Percentiles rank a stretch among this genome's conserved stretches.
Evolutionary conservation across 2,329 filamentous ascomycete genomes (phyloP).

Genomic region (Bipolaris bicolor): DNA sequence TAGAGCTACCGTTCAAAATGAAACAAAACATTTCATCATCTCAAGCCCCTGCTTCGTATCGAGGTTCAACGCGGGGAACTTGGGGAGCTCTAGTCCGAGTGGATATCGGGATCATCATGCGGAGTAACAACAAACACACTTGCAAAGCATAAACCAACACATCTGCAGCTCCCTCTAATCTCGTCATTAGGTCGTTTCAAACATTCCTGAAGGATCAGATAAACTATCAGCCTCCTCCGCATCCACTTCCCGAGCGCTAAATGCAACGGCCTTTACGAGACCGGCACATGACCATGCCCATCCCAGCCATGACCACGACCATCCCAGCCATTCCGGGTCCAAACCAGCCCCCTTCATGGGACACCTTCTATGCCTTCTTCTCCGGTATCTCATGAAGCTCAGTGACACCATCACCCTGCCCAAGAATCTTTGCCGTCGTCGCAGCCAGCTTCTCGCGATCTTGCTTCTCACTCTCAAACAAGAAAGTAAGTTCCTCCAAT

Average conservation of each 20-base stretch:
- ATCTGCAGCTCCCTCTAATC: neutral
- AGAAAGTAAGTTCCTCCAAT: conserved; percentile 43
- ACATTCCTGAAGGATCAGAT: conserved; percentile 3
- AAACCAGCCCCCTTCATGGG: neutral
- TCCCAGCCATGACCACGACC: neutral
- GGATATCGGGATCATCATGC: too few relatives aligned
- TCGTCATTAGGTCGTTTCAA: conserved; percentile 1
- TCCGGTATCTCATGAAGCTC: conserved; percentile 35
- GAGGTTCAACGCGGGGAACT: too few relatives aligned
- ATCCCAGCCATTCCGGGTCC: neutral
- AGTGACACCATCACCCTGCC: conserved; percentile 23
- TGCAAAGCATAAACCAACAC: neutral
- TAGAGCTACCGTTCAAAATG: too few relatives aligned
- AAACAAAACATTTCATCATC: too few relatives aligned
- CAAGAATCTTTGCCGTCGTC: conserved; percentile 29
- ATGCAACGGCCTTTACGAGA: conserved; percentile 10
- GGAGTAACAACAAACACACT: neutral
- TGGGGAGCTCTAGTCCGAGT: too few relatives aligned
- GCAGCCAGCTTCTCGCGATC: conserved; percentile 28
- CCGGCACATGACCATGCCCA: neutral
- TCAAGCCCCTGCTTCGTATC: too few relatives aligned
- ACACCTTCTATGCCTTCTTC: conserved; percentile 30
- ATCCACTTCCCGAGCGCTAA: conserved; percentile 12
- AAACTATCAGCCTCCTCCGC: neutral
- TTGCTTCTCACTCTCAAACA: conserved; percentile 40